These are phyloP conservation scores for Zygoascus sp. DNA, from an alignment of 1,139 yeast species.

Conservation along the genomic window DNA sequence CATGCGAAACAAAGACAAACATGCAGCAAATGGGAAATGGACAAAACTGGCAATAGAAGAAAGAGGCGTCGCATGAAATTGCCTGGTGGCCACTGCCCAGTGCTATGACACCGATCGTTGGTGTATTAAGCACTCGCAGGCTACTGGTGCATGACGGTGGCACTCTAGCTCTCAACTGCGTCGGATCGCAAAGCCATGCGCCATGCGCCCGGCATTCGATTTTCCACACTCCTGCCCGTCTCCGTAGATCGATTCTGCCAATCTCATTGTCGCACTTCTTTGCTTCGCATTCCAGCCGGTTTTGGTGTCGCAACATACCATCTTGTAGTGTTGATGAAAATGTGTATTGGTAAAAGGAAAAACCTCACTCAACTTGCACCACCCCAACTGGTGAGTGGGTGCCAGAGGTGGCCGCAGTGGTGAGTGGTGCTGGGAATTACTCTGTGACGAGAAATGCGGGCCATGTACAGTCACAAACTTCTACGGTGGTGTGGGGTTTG, in stretches of 20 bases:
- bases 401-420: not conserved
- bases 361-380: not conserved
- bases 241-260: not conserved
- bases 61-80: too few species aligned
- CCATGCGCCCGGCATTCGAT: not conserved
- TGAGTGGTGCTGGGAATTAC: slow-evolving; percentile 2
- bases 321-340: slow-evolving; percentile 9
- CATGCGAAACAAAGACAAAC: too few species aligned
- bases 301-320: slow-evolving; percentile 2
- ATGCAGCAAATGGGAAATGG: too few species aligned
- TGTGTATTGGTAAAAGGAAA: not conserved
- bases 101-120: too few species aligned
- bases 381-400: slow-evolving; percentile 1
- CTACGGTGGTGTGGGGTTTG: too few species aligned
- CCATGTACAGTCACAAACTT: not conserved
- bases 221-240: not conserved
- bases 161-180: too few species aligned
- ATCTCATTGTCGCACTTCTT: not conserved
- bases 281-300: not conserved
- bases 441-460: not conserved
- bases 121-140: too few species aligned
- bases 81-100: too few species aligned
- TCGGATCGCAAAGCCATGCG: too few species aligned
- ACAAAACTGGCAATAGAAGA: too few species aligned
- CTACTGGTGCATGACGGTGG: too few species aligned